phyloP scores from a whole-genome alignment of 371 early-diverging fungal species.

The Rhizopus delemar region DNA sequence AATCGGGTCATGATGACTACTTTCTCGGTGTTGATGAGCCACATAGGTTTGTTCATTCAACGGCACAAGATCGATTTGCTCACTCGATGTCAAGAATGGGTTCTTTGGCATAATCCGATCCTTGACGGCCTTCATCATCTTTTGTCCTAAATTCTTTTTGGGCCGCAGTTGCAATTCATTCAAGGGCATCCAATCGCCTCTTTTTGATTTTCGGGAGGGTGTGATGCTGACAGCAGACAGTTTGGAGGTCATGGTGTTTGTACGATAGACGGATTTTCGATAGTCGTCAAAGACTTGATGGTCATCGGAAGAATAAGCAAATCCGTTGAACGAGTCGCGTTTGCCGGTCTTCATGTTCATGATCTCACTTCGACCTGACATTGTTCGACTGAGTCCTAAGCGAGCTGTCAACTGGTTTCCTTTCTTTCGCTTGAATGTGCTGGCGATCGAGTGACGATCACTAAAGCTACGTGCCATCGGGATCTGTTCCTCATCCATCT shows the following conservation, averaged over 20 bases:
- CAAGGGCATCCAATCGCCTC: constrained; percentile 47
- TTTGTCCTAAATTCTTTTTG: constrained; percentile 32
- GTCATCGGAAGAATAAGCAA: constrained; percentile 53
- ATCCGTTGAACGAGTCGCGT: constrained; percentile 50
- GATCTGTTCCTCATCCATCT: constrained; percentile 11
- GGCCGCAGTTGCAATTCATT: constrained; percentile 31
- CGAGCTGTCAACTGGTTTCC: background rate
- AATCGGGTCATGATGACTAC: constrained; percentile 23
- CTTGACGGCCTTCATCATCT: constrained; percentile 43
- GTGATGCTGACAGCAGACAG: constrained; percentile 14
- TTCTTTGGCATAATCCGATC: constrained; percentile 14
- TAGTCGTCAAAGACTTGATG: constrained; percentile 44
- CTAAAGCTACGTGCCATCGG: constrained; percentile 6
- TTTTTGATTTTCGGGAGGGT: constrained; percentile 8
- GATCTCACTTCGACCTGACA: constrained; percentile 38
- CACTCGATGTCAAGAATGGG: constrained; percentile 83
- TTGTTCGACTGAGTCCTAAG: constrained; percentile 24
- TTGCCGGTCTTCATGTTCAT: constrained; percentile 53
- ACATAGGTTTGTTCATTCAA: constrained; percentile 14
- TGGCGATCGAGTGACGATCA: background rate
- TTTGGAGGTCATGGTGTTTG: constrained; percentile 16
- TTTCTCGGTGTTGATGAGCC: constrained; percentile 21
- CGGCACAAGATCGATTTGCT: constrained; percentile 62
- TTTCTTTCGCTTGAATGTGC: constrained; percentile 4
- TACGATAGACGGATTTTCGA: constrained; percentile 47